Conservation (phyloP, 2,329 filamentous ascomycete species). For the Fusarium sp. region DNA sequence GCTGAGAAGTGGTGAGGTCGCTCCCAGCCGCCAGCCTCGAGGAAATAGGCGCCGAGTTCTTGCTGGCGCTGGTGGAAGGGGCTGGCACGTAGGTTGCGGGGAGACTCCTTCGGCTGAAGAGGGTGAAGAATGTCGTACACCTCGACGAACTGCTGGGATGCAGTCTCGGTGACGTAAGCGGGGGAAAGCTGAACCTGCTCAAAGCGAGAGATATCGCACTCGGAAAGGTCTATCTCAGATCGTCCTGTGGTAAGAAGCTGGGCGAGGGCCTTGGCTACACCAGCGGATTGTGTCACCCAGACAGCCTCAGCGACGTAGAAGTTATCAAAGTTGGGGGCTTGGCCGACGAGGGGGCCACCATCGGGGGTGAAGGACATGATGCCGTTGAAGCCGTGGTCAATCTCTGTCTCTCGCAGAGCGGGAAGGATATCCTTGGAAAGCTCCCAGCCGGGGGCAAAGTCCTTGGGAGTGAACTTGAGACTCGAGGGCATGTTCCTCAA, state of each 20-base stretch:
- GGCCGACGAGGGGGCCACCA: conserved; percentile 68
- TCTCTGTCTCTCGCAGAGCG: conserved; percentile 58
- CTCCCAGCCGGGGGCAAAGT: conserved; percentile 71
- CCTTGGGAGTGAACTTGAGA: conserved; percentile 67
- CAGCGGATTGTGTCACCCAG: conserved; percentile 74
- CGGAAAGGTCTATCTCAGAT: conserved; percentile 66
- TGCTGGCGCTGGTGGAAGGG: conserved; percentile 66
- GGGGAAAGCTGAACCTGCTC: conserved; percentile 69
- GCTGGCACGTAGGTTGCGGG: conserved; percentile 67
- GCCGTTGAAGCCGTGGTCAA: conserved; percentile 72
- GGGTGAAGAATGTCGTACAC: conserved; percentile 74
- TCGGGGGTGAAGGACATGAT: conserved; percentile 75
- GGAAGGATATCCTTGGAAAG: conserved; percentile 66
- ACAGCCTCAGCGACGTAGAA: conserved; percentile 74
- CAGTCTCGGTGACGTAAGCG: conserved; percentile 68
- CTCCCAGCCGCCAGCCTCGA: conserved; percentile 71
- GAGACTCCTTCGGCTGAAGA: conserved; percentile 66
- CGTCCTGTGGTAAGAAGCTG: conserved; percentile 67
- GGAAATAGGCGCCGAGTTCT: conserved; percentile 68
- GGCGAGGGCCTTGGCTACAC: conserved; percentile 69
- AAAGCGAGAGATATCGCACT: conserved; percentile 70
- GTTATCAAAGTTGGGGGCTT: conserved; percentile 67
- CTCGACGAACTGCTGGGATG: conserved; percentile 70
- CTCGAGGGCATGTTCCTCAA: conserved; percentile 73
- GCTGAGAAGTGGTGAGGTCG: conserved; percentile 71